Evolutionary conservation across 305 asterid genomes (phyloP).

Genomic region (Nicotiana rustica): DNA sequence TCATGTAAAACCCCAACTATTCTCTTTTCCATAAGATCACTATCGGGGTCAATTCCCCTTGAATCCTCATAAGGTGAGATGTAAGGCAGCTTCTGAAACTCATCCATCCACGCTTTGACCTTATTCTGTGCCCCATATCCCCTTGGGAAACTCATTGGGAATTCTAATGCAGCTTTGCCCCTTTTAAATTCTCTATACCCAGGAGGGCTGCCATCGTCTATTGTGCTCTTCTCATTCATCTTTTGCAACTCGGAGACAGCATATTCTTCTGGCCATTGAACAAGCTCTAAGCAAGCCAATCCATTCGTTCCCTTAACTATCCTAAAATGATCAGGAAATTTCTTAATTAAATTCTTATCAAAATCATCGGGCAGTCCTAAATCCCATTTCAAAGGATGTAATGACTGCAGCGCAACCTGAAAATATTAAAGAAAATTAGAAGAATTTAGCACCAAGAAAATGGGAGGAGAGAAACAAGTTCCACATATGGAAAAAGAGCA

Average conservation of each 20-base stretch:
- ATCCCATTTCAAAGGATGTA: constrained; percentile 88
- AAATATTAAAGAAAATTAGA: constrained; percentile 30
- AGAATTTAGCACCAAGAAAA: neutral
- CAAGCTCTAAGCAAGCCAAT: constrained; percentile 67
- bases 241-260: constrained; percentile 73
- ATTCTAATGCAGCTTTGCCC: constrained; percentile 75
- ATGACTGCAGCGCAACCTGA: constrained; percentile 71
- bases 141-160: constrained; percentile 92
- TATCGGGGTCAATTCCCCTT: constrained; percentile 74
- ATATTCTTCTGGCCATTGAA: constrained; percentile 69
- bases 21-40: constrained; percentile 96
- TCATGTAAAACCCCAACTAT: constrained; percentile 93
- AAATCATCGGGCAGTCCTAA: constrained; percentile 85
- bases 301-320: constrained; percentile 70
- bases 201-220: constrained; percentile 26
- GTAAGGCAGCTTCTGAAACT: constrained; percentile 92
- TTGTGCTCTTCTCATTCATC: constrained; percentile 58
- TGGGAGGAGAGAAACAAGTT: neutral
- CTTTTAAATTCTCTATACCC: constrained; percentile 69
- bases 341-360: constrained; percentile 61
- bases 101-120: constrained; percentile 96
- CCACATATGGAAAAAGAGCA: neutral
- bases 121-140: constrained; percentile 91
- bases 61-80: constrained; percentile 91
- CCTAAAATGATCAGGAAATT: constrained; percentile 65